These are phyloP conservation scores for Knufia petricola DNA, from an alignment of 2,329 filamentous ascomycete genomes.

Conservation along the genomic window DNA sequence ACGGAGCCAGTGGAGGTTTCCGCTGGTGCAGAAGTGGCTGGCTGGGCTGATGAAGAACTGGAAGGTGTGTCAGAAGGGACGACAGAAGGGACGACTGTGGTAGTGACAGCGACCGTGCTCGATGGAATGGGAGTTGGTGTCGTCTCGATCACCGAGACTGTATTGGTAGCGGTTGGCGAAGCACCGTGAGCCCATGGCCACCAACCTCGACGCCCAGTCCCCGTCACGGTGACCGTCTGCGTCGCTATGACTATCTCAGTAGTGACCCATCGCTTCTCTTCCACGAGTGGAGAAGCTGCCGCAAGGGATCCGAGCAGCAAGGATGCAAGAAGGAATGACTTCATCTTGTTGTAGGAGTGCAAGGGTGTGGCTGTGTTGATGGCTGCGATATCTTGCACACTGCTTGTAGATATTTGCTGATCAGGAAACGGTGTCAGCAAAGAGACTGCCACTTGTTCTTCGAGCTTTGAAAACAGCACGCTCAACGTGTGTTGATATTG, in stretches of 20 bases:
- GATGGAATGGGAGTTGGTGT: neutral
- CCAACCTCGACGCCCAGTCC: constrained; percentile 1
- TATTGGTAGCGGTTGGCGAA: neutral
- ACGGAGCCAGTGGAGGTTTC: constrained; percentile 8
- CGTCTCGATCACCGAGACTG: neutral
- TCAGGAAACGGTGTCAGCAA: neutral
- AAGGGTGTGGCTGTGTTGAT: neutral
- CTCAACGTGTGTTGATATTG: neutral
- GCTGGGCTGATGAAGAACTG: neutral
- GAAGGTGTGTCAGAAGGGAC: neutral
- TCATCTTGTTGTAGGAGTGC: constrained; percentile 1
- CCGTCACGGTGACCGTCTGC: constrained; percentile 5
- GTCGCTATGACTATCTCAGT: constrained; percentile 5
- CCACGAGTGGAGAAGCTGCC: neutral
- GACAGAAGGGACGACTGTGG: neutral
- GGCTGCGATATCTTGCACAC: no score
- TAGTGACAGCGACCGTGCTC: neutral
- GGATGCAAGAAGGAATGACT: neutral
- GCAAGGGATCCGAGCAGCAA: neutral
- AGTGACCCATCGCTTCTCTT: constrained; percentile 1
- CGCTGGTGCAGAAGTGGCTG: neutral
- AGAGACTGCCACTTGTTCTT: no score
- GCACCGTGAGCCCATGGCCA: neutral
- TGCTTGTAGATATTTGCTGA: neutral
- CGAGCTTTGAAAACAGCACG: neutral